phyloP scores from a whole-genome alignment of 805 yeast genomes.

The Cyberlindnera mississippiensis region DNA sequence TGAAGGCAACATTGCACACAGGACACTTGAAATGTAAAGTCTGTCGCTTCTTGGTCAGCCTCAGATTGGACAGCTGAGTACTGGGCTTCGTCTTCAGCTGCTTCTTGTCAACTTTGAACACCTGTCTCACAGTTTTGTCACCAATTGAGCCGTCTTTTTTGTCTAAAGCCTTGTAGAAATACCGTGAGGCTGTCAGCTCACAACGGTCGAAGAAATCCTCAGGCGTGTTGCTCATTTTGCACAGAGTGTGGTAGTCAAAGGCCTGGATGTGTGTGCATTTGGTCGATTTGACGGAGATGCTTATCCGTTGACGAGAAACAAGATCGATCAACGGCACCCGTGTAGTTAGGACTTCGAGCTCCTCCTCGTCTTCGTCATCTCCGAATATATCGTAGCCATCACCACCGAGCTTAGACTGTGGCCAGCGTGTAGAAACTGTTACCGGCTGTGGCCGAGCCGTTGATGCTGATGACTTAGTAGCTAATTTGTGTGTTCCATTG shows the following conservation, averaged over 20 bases:
- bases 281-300: slow-evolving; percentile 13
- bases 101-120: slow-evolving; percentile 6
- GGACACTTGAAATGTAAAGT: slow-evolving; percentile 14
- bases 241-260: slow-evolving; percentile 17
- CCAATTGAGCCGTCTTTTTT: neutral
- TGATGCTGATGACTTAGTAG: too few species aligned
- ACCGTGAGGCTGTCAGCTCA: slow-evolving; percentile 5
- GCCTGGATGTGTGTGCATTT: slow-evolving; percentile 16
- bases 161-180: neutral
- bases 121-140: slow-evolving; percentile 1
- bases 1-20: slow-evolving; percentile 15
- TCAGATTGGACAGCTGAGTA: slow-evolving; percentile 3
- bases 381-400: too few species aligned
- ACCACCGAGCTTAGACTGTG: too few species aligned
- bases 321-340: slow-evolving; percentile 15
- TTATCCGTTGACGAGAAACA: slow-evolving; percentile 16
- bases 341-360: slow-evolving; percentile 14
- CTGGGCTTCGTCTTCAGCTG: slow-evolving; percentile 1
- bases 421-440: too few species aligned
- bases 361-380: slow-evolving; percentile 12
- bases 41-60: slow-evolving; percentile 13
- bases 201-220: slow-evolving; percentile 2
- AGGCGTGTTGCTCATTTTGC: slow-evolving; percentile 7
- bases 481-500: too few species aligned
- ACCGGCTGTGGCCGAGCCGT: too few species aligned